Conservation (phyloP, 306 rosid genomes). For the Cucurbita argyrosperma region DNA sequence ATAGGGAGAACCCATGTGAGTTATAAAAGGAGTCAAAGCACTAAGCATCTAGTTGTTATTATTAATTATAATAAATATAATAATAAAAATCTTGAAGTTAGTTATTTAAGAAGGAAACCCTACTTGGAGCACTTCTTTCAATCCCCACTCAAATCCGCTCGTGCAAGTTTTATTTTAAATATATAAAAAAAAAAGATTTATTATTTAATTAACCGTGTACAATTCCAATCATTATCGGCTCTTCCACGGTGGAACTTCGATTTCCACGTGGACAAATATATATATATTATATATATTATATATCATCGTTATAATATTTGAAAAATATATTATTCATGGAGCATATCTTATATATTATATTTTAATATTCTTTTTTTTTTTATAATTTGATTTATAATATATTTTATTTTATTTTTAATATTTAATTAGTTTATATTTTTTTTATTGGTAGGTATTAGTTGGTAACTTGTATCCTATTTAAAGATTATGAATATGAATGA, state of each 20-base stretch:
- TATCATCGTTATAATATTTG: no score
- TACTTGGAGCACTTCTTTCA: neutral
- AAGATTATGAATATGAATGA: no score
- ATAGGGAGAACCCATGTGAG: neutral
- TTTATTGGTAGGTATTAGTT: no score
- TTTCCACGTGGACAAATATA: neutral
- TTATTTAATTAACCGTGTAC: neutral
- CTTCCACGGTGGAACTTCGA: neutral
- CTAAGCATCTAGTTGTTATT: neutral
- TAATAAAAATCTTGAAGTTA: neutral
- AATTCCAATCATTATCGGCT: neutral
- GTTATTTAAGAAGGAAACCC: conserved; percentile 3
- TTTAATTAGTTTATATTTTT: no score
- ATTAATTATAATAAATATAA: neutral
- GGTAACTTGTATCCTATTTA: no score
- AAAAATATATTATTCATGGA: no score
- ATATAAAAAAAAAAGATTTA: neutral
- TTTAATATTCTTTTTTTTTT: no score
- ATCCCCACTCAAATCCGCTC: conserved; percentile 3
- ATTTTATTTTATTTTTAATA: no score
- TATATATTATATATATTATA: neutral
- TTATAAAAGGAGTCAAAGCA: conserved; percentile 4
- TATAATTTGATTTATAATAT: no score
- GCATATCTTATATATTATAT: no score
- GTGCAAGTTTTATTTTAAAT: neutral